Evolutionary conservation across 106 monocot species (phyloP), one percentile per base, ranked within the genome.

Genomic region (Acanthochlamys bracteata): DNA sequence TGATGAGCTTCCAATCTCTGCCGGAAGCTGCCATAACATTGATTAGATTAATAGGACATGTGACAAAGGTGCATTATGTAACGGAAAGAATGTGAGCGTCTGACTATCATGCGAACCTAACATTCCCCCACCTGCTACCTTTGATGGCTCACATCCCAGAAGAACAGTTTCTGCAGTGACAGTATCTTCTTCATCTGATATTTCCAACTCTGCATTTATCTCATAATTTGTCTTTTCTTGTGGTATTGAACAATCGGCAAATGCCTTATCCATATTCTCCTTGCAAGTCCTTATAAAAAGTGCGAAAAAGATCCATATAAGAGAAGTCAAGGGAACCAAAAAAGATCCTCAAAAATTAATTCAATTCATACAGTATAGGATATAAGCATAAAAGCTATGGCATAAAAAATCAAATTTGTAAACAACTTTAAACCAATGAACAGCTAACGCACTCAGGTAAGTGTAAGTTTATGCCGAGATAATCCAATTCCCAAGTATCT

Each of bases 141-240:
- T 88, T 11, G 60, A 49, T 25, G 66, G 49, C 19, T 64, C 69
- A 63, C 27, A 57, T 51, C 40, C 72, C 64, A 47, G 73, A 49
- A 64, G 64, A 63, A 16, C 39, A 23, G 41, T 10, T 61, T 65
- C 41, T 59, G 21, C 62, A 61, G 3, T 47, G 20, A 53, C 71
- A 40, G 57, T 63, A 57, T 75, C 75, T 57, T 88, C 90, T 75
- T 88, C 96, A 66, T 91, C 88, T 47, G 80, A 81, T 49, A 98
- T 80, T 24, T 79, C 85, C 54, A 98, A 68, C 72, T 98, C 96
- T 11, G 80, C 80, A 81, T 98, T 91, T 25, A 98, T 98, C 70
- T 88, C 88, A 55, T 71, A 82, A 75, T 98, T 77, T 59, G 96
- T 72, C 73, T 88, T 98, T 76, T 85, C 96, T 84, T 98, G 96